Base-by-base conservation (phyloP, 208 protist genomes). In the Novymonas esmeraldas region DNA sequence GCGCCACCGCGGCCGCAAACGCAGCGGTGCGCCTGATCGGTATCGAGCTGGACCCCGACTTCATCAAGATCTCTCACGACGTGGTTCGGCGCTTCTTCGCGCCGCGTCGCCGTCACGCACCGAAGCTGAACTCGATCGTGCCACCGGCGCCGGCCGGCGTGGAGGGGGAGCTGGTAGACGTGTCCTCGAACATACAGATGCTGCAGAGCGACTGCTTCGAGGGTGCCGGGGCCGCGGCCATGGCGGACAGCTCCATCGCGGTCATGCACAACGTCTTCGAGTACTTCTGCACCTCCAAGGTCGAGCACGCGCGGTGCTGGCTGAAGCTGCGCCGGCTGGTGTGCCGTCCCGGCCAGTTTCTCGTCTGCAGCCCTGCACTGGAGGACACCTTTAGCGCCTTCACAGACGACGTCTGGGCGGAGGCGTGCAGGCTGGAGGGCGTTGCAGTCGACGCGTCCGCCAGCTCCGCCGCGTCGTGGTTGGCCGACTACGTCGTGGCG, bases 251-350 rank as follows among this genome's bases (percentile, higher is more conserved):
- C 39, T 76, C 90, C 59, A 70, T 95, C n/a, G 33, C 93, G 13
- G 81, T 95, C 52, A 64, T 95, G 36, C 90, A 95, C 81, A 95
- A 95, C 70, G 87, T 95, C 0, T 95, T 95, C 68, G 87, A 95
- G 71, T 95, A 93, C 65, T 95, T 95, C 64, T 76, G 57, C 52
- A 26, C 55, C 10, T 65, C 76, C 3, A 41, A 58, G 3, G 73
- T 76, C 24, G 81, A 79, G 18, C 90, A 95, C 70, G 62, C 90
- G 11, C 26, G 36, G 39, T 89, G 76, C 51, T 95, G 90, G 87
- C 38, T 72, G 57, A 79, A 81, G 59, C 76, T 95, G 68, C 82
- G 81, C 26, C 58, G 77, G 24, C 36, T 78, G 16, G 76, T 89
- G 29, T 42, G 73, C 36, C 59, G 64, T 9, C 45, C 68, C 7